A percentile compares a stretch with the other conserved stretches of the same genome.
Evolutionary conservation across 495 filamentous ascomycete genomes (phyloP).

Genomic region (Clavariopsis aquatica): DNA sequence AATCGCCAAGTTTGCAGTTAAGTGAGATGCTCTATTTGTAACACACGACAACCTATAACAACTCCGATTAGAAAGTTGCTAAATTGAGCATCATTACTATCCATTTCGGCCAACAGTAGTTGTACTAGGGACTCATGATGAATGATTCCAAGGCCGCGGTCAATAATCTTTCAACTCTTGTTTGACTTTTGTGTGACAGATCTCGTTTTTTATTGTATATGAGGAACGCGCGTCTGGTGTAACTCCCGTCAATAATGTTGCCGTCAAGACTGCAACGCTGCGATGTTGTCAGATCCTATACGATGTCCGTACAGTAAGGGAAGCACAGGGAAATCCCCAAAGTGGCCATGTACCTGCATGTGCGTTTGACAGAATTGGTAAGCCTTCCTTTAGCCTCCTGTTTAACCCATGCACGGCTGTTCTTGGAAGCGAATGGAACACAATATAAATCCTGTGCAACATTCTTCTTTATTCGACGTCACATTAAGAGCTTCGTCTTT

Average conservation of each 20-base stretch:
- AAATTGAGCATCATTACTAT: constrained; percentile 4
- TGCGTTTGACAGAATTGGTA: neutral
- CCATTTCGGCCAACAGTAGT: constrained; percentile 14
- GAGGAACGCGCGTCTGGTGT: constrained; percentile 22
- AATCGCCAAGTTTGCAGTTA: neutral
- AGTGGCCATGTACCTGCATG: neutral
- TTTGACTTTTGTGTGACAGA: neutral
- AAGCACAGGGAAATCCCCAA: neutral
- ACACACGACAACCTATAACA: constrained; percentile 12
- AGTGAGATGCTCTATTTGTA: constrained; percentile 4
- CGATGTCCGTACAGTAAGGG: neutral
- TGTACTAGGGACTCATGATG: constrained; percentile 8
- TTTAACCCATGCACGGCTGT: constrained; percentile 3
- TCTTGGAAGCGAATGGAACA: constrained; percentile 17
- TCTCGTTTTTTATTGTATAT: constrained; percentile 1
- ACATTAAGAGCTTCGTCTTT: neutral
- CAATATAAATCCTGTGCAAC: constrained; percentile 5
- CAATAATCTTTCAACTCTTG: too few species aligned
- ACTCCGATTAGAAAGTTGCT: constrained; percentile 9
- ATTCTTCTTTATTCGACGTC: constrained; percentile 7
- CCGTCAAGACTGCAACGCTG: constrained; percentile 7
- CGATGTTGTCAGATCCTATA: neutral
- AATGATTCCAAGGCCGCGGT: neutral
- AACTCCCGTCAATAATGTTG: neutral
- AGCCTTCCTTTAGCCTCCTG: too few species aligned